phyloP scores from a whole-genome alignment of 148 eudicot genomes.

The Rheum nobile region DNA sequence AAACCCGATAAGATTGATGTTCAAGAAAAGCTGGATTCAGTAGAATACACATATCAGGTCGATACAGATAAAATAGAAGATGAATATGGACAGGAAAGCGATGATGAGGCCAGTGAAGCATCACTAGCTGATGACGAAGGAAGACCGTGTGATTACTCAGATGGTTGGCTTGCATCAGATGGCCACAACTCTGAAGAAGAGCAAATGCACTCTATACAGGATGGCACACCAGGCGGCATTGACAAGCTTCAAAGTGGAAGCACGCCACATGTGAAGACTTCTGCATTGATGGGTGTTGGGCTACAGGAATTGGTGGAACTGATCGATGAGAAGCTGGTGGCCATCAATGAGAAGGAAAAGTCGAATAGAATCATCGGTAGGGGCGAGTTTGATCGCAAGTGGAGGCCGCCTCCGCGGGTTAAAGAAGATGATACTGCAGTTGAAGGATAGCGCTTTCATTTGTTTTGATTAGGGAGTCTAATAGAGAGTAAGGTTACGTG shows the following conservation, averaged over 20 bases:
- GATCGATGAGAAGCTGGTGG: slow-evolving; percentile 54
- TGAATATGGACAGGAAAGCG: slow-evolving; percentile 13
- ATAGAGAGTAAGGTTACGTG: no score
- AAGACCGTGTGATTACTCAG: slow-evolving; percentile 18
- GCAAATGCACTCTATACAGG: slow-evolving; percentile 7
- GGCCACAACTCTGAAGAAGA: slow-evolving; percentile 24
- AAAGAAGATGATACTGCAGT: slow-evolving; percentile 38
- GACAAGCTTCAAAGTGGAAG: slow-evolving; percentile 19
- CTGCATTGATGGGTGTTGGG: slow-evolving; percentile 74
- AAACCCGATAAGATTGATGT: slow-evolving; percentile 56
- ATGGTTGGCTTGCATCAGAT: slow-evolving; percentile 29
- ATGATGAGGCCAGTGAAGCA: slow-evolving; percentile 15
- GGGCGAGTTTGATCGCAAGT: slow-evolving; percentile 43
- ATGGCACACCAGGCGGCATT: background rate
- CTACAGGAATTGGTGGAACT: slow-evolving; percentile 70
- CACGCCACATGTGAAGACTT: slow-evolving; percentile 43
- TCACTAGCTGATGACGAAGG: slow-evolving; percentile 15
- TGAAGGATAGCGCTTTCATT: slow-evolving; percentile 17
- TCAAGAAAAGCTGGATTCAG: slow-evolving; percentile 24
- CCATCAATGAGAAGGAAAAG: slow-evolving; percentile 12
- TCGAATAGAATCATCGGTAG: slow-evolving; percentile 28
- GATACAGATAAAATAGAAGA: background rate
- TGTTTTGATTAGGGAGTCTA: background rate
- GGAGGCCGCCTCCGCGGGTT: slow-evolving; percentile 71
- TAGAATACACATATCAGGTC: slow-evolving; percentile 2